Evolutionary conservation across 2,329 filamentous ascomycete species (phyloP), one percentile per base, ranked within the genome.

Genomic region (Hymenoscyphus occultus): DNA sequence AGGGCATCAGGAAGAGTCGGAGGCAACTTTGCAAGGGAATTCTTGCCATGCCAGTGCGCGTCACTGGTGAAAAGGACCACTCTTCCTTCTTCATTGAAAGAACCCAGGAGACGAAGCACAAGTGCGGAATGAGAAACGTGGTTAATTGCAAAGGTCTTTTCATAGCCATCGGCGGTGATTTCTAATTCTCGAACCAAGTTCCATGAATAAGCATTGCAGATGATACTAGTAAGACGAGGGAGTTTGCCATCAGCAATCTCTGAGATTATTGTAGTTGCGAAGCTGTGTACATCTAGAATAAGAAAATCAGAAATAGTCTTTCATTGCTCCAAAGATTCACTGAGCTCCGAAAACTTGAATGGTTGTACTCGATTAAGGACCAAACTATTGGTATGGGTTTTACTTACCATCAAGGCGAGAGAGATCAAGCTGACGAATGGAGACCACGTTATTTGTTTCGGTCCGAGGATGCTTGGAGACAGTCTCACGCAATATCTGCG

Each of bases 161-260:
- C 79, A 28, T 74, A 76, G 7, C 75, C 74, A 61, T 80, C 78
- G 0, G 45, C 64, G 1, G 78, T 78, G 32, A 75, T 68, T 64
- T 78, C 2, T 73, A 66, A 7, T 72, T 72, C 5, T 61, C 60
- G 35, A 35, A 35, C 35, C 13, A 80, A 67, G 39, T 78, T 78
- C 75, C 76, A 78, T 54, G 76, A 75, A 65, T 74, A 77, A 9
- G 79, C 78, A 65, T 80, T 80, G 67, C 76, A 79, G 32, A 80
- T 68, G 28, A 80, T 76, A 19, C 72, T 71, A 14, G 65, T 65
- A 31, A 80, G 70, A 3, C 69, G 75, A 0, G 77, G 77, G 4
- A 77, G 64, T 39, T 71, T 71, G 22, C 70, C 68, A 35, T 35
- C 35, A 1, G 64, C 19, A 9, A 80, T 70, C 39, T 74, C 73